Base-by-base conservation (phyloP, 192 early-diverging fungal species). In the Linnemannia elongata region DNA sequence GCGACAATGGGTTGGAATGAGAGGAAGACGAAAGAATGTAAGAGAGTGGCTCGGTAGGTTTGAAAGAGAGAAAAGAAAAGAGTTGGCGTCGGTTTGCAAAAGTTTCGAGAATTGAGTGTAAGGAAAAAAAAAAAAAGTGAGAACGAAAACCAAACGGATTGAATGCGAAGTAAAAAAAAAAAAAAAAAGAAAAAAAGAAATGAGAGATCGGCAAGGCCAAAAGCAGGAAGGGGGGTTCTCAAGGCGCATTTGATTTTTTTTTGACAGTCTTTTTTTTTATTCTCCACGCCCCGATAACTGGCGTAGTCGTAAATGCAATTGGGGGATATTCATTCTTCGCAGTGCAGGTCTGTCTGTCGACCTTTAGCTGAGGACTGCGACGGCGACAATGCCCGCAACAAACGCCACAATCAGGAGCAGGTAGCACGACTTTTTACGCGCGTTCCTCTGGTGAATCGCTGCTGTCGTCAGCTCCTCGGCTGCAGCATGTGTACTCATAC, bases 381-480 rank as follows among this genome's bases (percentile, higher is more conserved):
- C 74, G 30, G 88, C 71, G 18, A 90, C 89, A 17, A 90, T 57
- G 4, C 33, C 81, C 3, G 76, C 83, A 45, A 98, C 93, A 27
- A 97, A 90, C 0, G 95, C 92, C 35, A 94, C 83, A 83, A 98
- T 93, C 47, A 97, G 83, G 70, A 97, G 77, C 24, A 99, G 81
- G 81, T 95, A 98, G 88, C 96, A 98, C 92, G 95, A 93, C 41
- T 93, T 93, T 81, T 95, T 96, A 78, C 94, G 92, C 7, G 97
- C 91, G 49, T 91, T 91, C 70, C 92, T 93, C 76, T 98, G 97
- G 81, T 97, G 92, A 49, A 93, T 92, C 68, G 90, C 93, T 3
- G 98, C 98, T n/a, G 89, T 88, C 17, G 92, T 90, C 75, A 99
- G 90, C 82, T 99, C 95, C 38, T 93, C 93, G 0, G 95, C 91